Evolutionary conservation across 2,329 filamentous ascomycete genomes (phyloP), one percentile per base, ranked within the genome.

Genomic region (Harringtonia aguacate): DNA sequence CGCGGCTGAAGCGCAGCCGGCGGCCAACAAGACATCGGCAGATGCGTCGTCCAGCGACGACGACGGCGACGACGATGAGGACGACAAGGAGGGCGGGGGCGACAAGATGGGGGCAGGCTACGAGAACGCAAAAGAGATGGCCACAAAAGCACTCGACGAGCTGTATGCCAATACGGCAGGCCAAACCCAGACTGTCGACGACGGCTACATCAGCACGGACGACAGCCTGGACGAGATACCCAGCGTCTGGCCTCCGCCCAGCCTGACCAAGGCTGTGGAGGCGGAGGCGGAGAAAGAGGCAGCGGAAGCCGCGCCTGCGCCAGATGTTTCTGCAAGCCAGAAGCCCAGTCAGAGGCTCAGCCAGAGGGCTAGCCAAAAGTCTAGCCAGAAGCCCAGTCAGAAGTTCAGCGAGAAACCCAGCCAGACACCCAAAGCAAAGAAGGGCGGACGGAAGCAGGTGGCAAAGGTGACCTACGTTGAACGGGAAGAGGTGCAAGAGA

Each of bases 161-260:
- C 8, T 8, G 20, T 15, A 30, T 6, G 27, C n/a, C 21, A 17
- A 14, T 10, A 4, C 30, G 4, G 8, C 9, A 15, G 15, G 35
- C 9, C 10, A n/a, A 21, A 8, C 22, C 1, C 33, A 27, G 21
- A 27, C 6, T 12, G 8, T 8, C 3, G 12, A 21, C 3, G 36
- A 39, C 5, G 24, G 27, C n/a, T 14, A 28, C 22, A 9, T 37
- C 4, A 27, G 17, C 33, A 36, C 34, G 4, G 41, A 43, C 27
- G 41, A 43, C 24, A 43, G 41, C 34, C 21, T 37, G 34, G 41
- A 43, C 1, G 41, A 43, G 14, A 43, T 43, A 5, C 41, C 41
- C 4, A 17, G 28, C 2, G 12, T 27, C 7, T 27, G 24, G 21
- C 30, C 34, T 20, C 39, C 39, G n/a, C 36, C 28, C 28, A 29